Percentiles rank a stretch among this genome's conserved stretches.
Evolutionary conservation across 176 grass and related monocot species (phyloP).

Genomic region (Aegilops umbellulata): DNA sequence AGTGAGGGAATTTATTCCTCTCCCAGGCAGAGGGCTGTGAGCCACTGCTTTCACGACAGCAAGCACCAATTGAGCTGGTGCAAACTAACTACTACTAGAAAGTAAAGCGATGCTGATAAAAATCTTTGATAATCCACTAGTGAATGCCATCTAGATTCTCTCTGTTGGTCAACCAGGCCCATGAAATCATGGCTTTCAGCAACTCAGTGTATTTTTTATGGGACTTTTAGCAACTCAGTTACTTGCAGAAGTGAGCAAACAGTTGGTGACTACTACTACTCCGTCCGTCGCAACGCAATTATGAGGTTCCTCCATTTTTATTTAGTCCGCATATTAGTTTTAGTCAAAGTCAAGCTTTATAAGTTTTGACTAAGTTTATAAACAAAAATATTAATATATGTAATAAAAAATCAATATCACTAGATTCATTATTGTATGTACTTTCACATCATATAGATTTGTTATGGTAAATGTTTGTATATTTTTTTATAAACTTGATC

Average conservation of each 20-base stretch:
- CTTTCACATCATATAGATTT: too few relatives aligned
- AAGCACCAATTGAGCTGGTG: neutral
- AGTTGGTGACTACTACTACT: neutral
- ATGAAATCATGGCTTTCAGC: neutral
- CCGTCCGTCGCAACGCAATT: neutral
- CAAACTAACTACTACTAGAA: neutral
- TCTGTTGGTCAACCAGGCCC: conserved; percentile 23
- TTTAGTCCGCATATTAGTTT: too few relatives aligned
- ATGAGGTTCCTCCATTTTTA: too few relatives aligned
- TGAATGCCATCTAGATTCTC: conserved; percentile 8
- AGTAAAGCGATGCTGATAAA: conserved; percentile 14
- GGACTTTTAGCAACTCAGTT: conserved; percentile 2
- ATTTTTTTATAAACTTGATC: too few relatives aligned
- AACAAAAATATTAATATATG: too few relatives aligned
- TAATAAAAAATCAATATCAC: too few relatives aligned
- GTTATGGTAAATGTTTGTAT: too few relatives aligned
- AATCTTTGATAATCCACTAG: conserved; percentile 5
- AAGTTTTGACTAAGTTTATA: too few relatives aligned
- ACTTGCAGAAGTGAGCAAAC: conserved; percentile 3
- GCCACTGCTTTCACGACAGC: conserved; percentile 28
- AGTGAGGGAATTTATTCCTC: conserved; percentile 31
- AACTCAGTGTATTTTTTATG: too few relatives aligned
- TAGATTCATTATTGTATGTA: too few relatives aligned
- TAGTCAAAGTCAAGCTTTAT: too few relatives aligned
- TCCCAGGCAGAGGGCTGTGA: neutral